Evolutionary conservation across 106 monocot species (phyloP), one percentile per base, ranked within the genome.

Genomic region (Dactylorhiza incarnata): DNA sequence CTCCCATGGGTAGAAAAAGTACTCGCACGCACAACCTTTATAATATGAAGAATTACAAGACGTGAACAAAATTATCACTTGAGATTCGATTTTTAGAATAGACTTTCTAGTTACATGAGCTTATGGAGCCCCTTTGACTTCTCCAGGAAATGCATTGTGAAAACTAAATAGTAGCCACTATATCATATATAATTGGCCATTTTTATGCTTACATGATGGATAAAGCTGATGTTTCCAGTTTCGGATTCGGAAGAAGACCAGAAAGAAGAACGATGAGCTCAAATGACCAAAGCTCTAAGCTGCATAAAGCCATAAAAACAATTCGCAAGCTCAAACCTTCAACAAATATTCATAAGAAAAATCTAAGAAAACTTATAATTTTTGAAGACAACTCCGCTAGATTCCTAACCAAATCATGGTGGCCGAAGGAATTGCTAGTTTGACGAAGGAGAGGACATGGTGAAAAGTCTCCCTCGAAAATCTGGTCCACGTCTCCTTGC

Each of bases 351-450:
- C 29, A 29, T 29, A 29, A 29, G 29, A 29, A 29, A 29, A 2
- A 1, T 29, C 1, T 29, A 29, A 29, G 29, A 29, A 29, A 29
- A 29, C 29, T 29, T 29, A 29, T 29, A 29, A 29, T 29, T 58
- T 56, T 56, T 9, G 7, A 26, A 70, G 44, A 75, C 3, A 74
- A 22, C 24, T 25, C 5, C 5, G 37, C 51, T 29, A 29, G 4
- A 9, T 50, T 9, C 49, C 68, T 62, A 73, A 88, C 87, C 87
- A 88, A 46, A 88, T 23, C 87, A 84, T 88, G 2, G 75, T 44
- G 44, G 81, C 73, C 45, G 87, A 88, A 14, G 87, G 84, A 74
- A 84, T 74, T 12, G 76, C 79, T 46, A 88, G 84, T 71, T 74
- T 84, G 11, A 85, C 24, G 43, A 80, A 88, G 61, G 24, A 49